These are phyloP conservation scores for Gautieria morchelliformis DNA, from an alignment of 768 basidiomycete species.

Conservation along the genomic window DNA sequence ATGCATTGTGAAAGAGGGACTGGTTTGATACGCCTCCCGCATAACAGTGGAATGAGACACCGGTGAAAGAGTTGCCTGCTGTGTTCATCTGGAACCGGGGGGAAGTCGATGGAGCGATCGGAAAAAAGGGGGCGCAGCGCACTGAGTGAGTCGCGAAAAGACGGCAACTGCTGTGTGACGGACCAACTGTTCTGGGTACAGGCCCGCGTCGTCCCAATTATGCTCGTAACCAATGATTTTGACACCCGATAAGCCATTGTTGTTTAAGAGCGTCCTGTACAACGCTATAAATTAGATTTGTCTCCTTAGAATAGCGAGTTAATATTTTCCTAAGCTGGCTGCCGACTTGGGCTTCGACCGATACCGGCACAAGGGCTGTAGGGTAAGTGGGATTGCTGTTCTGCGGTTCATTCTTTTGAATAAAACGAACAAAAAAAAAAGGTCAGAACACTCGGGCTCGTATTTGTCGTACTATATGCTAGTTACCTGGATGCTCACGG, in stretches of 20 bases:
- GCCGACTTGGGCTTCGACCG: constrained; percentile 51
- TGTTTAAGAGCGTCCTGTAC: constrained; percentile 44
- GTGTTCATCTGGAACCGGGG: constrained; percentile 38
- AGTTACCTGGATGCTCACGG: constrained; percentile 45
- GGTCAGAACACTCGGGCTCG: background rate
- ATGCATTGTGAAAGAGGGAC: constrained; percentile 43
- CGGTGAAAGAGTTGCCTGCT: constrained; percentile 44
- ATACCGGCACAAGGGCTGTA: constrained; percentile 43
- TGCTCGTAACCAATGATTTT: constrained; percentile 66
- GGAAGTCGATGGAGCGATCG: background rate
- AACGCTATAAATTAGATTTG: background rate
- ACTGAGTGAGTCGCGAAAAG: background rate
- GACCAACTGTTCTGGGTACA: constrained; percentile 52
- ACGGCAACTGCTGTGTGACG: constrained; percentile 9
- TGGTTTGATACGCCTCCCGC: constrained; percentile 44
- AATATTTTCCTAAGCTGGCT: constrained; percentile 28
- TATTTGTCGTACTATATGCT: background rate
- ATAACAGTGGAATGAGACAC: constrained; percentile 70
- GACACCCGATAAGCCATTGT: constrained; percentile 46
- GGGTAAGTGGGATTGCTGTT: constrained; percentile 62
- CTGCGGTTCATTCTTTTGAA: constrained; percentile 40
- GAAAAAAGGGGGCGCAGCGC: background rate
- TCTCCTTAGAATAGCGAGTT: background rate
- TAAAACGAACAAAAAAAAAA: background rate
- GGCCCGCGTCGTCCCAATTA: constrained; percentile 60